Evolutionary conservation across 169 alveolate species (phyloP).

Genomic region (Cyclospora cayetanensis): DNA sequence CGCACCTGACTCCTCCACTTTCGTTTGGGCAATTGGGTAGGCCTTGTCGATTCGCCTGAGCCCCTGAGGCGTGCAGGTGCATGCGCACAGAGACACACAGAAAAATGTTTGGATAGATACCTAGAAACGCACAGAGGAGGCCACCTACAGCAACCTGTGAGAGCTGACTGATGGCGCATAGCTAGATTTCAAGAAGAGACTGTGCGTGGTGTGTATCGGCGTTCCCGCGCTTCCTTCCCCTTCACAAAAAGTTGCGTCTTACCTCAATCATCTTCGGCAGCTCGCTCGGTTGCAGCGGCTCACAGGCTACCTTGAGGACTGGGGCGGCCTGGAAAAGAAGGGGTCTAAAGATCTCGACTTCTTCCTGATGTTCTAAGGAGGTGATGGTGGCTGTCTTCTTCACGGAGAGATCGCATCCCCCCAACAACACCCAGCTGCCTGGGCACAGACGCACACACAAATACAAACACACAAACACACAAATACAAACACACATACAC

Average conservation of each 20-base stretch:
- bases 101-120: not conserved
- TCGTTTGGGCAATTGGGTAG: constrained; percentile 93
- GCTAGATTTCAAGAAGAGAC: too few relatives aligned
- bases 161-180: not conserved
- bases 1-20: constrained; percentile 94
- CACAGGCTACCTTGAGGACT: constrained; percentile 90
- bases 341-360: constrained; percentile 89
- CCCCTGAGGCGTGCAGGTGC: constrained; percentile 86
- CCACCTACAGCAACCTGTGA: not conserved
- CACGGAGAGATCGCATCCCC: constrained; percentile 94
- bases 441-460: not conserved
- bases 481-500: not conserved
- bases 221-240: not conserved
- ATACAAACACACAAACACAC: not conserved
- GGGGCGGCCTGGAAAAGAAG: constrained; percentile 77
- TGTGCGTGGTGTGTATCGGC: too few relatives aligned
- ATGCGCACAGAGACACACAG: not conserved
- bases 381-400: constrained; percentile 92
- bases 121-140: not conserved
- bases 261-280: constrained; percentile 97
- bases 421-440: constrained; percentile 88
- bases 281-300: constrained; percentile 98
- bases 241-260: not conserved
- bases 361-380: constrained; percentile 80
- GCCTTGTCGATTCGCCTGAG: constrained; percentile 93